These are phyloP conservation scores for Aspergillus nanangensis DNA, from an alignment of 495 filamentous ascomycete genomes.

Conservation along the genomic window DNA sequence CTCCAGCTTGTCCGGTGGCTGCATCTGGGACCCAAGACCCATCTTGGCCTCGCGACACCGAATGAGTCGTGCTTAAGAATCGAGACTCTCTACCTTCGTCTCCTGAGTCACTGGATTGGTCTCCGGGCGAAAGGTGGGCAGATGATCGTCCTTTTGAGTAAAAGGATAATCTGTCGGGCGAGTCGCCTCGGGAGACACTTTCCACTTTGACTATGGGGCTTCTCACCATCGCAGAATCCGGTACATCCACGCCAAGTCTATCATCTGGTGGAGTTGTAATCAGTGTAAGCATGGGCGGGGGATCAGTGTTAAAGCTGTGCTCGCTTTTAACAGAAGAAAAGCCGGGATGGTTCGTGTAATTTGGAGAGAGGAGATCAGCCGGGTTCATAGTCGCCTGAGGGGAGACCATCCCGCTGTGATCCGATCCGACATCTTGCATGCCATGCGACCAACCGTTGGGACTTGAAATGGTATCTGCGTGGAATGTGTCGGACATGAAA, in stretches of 20 bases:
- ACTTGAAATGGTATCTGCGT: constrained; percentile 1
- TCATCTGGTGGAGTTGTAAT: constrained; percentile 21
- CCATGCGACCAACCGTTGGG: constrained; percentile 9
- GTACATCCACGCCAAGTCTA: constrained; percentile 7
- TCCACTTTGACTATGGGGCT: constrained; percentile 46
- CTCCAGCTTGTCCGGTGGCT: constrained; percentile 29
- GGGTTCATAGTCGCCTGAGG: constrained; percentile 12
- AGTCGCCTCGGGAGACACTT: constrained; percentile 45
- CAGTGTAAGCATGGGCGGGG: constrained; percentile 11
- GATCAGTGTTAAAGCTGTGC: neutral
- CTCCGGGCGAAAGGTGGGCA: constrained; percentile 35
- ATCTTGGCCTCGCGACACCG: constrained; percentile 22
- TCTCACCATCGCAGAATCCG: constrained; percentile 25
- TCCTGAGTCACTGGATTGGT: constrained; percentile 24
- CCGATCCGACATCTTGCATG: neutral
- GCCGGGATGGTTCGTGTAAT: constrained; percentile 14
- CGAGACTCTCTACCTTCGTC: constrained; percentile 17
- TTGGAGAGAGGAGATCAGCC: constrained; percentile 18
- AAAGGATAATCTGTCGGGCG: constrained; percentile 29
- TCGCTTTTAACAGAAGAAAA: constrained; percentile 10
- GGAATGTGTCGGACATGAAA: constrained; percentile 4
- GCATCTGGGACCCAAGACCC: constrained; percentile 30
- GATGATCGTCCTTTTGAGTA: constrained; percentile 27
- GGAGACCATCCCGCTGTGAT: constrained; percentile 6
- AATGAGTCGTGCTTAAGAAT: constrained; percentile 9